Conservation (phyloP, 2,329 filamentous ascomycete species). For the Monosporascus sp. region DNA sequence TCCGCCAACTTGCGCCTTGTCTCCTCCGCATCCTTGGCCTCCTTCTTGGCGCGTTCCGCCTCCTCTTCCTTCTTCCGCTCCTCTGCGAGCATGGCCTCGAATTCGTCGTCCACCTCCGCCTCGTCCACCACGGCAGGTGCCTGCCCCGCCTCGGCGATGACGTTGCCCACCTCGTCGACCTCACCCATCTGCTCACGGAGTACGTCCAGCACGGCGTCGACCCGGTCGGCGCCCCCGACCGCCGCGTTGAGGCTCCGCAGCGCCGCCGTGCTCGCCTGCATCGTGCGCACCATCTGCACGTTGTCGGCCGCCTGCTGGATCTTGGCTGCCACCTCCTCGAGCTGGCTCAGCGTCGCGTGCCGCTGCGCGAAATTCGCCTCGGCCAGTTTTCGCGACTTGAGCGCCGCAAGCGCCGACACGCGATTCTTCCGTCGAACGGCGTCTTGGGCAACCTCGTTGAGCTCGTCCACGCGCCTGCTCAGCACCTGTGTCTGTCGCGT, state of each 20-base stretch:
- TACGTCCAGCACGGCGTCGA: conserved; percentile 69
- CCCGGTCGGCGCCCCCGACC: conserved; percentile 69
- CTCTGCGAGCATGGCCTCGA: conserved; percentile 66
- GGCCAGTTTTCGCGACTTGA: conserved; percentile 77
- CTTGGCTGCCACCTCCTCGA: conserved; percentile 77
- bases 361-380: conserved; percentile 69
- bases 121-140: conserved; percentile 59
- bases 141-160: conserved; percentile 61
- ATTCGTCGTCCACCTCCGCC: conserved; percentile 78
- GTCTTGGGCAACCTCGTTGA: conserved; percentile 60
- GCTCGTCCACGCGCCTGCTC: conserved; percentile 57
- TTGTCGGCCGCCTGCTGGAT: conserved; percentile 85
- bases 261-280: conserved; percentile 71
- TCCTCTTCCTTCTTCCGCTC: conserved; percentile 48
- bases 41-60: conserved; percentile 33
- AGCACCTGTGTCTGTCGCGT: conserved; percentile 67
- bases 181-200: conserved; percentile 75
- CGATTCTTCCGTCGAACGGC: conserved; percentile 70
- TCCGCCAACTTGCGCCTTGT: conserved; percentile 44
- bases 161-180: conserved; percentile 74
- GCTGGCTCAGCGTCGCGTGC: conserved; percentile 67
- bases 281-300: conserved; percentile 73
- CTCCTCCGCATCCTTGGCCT: conserved; percentile 42
- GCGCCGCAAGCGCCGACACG: conserved; percentile 66
- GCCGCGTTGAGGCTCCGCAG: conserved; percentile 69